A percentile compares a stretch with the other conserved stretches of the same genome.
Conservation (phyloP, 148 eudicot genomes). For the Cornus controversa region DNA sequence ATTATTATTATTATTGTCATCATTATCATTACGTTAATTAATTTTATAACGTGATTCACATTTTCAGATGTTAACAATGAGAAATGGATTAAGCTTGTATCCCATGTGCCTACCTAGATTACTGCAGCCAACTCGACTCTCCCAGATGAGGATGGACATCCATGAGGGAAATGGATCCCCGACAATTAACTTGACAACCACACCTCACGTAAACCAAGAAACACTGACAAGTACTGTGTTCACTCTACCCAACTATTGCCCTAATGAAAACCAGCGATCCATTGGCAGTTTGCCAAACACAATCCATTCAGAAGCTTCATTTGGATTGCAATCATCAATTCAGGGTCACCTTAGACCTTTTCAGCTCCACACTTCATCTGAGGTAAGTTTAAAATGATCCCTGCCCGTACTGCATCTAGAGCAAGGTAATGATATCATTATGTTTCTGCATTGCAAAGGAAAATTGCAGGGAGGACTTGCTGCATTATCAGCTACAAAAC, state of each 20-base stretch:
- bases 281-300: conserved; percentile 27
- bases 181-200: conserved; percentile 19
- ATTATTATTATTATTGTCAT: background rate
- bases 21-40: background rate
- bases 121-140: conserved; percentile 45
- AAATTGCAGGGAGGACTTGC: conserved; percentile 33
- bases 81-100: conserved; percentile 75
- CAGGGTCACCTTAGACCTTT: conserved; percentile 29
- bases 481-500: conserved; percentile 23
- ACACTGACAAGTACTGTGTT: conserved; percentile 22
- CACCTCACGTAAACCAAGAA: conserved; percentile 25
- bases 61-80: conserved; percentile 77
- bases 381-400: conserved; percentile 28
- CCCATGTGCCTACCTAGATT: conserved; percentile 65
- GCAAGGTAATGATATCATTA: background rate
- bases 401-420: background rate
- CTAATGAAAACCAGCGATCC: conserved; percentile 24
- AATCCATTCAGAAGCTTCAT: conserved; percentile 27
- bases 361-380: conserved; percentile 26
- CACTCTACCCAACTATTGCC: conserved; percentile 28
- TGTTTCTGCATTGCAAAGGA: conserved; percentile 26
- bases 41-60: background rate
- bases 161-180: conserved; percentile 28
- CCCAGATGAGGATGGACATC: conserved; percentile 44
- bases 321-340: conserved; percentile 31